These are phyloP conservation scores for Globisporangium mamillatum DNA, from an alignment of 352 stramenopile genomes.

Conservation along the genomic window DNA sequence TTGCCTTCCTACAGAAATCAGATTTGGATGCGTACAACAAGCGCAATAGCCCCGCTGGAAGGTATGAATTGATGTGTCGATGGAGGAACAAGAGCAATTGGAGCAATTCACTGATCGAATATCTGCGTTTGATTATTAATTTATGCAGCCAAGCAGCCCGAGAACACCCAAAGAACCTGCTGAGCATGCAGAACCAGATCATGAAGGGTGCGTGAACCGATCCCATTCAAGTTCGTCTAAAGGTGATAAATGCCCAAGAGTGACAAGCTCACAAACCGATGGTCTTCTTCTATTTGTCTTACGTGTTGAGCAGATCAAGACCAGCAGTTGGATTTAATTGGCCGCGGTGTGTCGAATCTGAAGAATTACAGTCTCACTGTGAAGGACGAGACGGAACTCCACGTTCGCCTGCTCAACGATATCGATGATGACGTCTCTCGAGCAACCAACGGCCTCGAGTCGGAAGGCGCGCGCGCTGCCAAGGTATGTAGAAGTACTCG, in stretches of 20 bases:
- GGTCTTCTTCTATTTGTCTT: not conserved
- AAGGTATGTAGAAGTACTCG: constrained; percentile 27
- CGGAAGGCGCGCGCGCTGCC: constrained; percentile 74
- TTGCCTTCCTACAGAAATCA: constrained; percentile 36
- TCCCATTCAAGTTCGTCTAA: too few species aligned
- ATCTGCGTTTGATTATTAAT: not conserved
- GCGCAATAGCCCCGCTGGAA: constrained; percentile 23
- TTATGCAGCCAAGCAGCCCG: constrained; percentile 20
- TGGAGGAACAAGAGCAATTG: not conserved
- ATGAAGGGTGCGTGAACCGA: constrained; percentile 58
- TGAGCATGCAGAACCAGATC: constrained; percentile 88
- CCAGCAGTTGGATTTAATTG: constrained; percentile 81
- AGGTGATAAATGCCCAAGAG: not conserved
- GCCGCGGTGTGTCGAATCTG: constrained; percentile 78
- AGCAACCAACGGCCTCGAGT: constrained; percentile 81
- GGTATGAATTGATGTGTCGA: not conserved
- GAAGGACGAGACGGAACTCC: constrained; percentile 89
- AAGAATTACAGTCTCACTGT: constrained; percentile 84
- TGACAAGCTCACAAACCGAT: not conserved
- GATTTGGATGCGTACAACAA: constrained; percentile 81
- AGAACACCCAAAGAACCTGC: constrained; percentile 48
- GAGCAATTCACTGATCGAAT: constrained; percentile 1
- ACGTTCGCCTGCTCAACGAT: constrained; percentile 86
- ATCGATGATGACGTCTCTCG: constrained; percentile 87
- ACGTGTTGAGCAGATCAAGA: constrained; percentile 61